These are phyloP conservation scores for Trichoderma hamatum DNA, from an alignment of 2,329 filamentous ascomycete species.

Conservation along the genomic window DNA sequence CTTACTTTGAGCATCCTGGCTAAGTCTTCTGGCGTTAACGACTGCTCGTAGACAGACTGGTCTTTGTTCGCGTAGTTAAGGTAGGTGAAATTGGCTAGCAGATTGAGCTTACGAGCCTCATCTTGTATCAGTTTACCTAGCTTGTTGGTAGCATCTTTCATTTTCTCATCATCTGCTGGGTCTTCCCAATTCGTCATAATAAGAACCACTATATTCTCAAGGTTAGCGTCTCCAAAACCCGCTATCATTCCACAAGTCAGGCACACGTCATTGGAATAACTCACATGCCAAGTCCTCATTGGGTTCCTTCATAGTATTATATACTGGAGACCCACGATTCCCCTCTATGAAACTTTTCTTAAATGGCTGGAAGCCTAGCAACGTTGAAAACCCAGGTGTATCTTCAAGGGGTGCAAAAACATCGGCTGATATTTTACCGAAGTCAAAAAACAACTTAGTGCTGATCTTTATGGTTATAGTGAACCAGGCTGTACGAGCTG, in stretches of 20 bases:
- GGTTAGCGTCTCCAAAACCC: not conserved
- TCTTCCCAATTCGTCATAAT: not conserved
- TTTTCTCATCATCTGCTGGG: not conserved
- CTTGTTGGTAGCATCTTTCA: not conserved
- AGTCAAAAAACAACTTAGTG: not conserved
- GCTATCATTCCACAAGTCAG: not conserved
- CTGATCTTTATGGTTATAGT: not conserved
- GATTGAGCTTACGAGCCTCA: not conserved
- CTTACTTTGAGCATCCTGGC: not conserved
- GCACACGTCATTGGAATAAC: not conserved
- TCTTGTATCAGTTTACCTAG: not conserved
- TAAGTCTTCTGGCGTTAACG: not conserved
- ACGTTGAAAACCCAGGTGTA: not conserved
- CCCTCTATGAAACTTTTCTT: not conserved
- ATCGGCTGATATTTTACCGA: not conserved
- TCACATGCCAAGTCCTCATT: not conserved
- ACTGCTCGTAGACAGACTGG: not conserved
- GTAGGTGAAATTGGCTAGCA: not conserved
- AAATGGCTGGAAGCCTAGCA: not conserved
- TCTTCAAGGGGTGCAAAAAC: not conserved
- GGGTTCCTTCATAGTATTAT: not conserved
- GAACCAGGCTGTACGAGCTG: not conserved
- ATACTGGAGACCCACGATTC: not conserved
- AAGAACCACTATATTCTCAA: not conserved
- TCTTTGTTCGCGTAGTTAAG: not conserved